Conservation (phyloP, 345 rosid genomes). For the Nasturtium officinale region DNA sequence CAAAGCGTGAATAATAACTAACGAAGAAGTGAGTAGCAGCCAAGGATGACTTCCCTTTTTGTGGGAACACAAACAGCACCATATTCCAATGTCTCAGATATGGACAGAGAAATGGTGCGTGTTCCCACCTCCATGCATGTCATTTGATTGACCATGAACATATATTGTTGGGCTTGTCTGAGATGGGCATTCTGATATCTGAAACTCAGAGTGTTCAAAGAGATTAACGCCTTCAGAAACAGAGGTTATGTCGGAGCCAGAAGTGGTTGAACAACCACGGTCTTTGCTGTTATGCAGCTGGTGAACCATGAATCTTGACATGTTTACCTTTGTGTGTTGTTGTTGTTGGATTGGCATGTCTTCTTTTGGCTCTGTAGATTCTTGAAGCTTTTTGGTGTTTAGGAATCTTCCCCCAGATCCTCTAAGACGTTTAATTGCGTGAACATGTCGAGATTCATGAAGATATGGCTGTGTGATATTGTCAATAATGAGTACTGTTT, state of each 20-base stretch:
- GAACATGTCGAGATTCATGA: slow-evolving; percentile 75
- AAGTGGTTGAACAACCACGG: slow-evolving; percentile 45
- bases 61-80: slow-evolving; percentile 47
- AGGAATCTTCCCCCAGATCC: slow-evolving; percentile 82
- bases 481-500: neutral
- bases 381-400: slow-evolving; percentile 52
- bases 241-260: slow-evolving; percentile 51
- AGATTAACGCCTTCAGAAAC: slow-evolving; percentile 45
- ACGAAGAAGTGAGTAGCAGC: slow-evolving; percentile 48
- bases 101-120: slow-evolving; percentile 43
- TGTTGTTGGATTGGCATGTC: slow-evolving; percentile 33
- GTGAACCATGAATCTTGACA: slow-evolving; percentile 27
- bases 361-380: slow-evolving; percentile 27
- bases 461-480: slow-evolving; percentile 18
- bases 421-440: slow-evolving; percentile 69
- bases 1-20: slow-evolving; percentile 16
- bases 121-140: slow-evolving; percentile 44
- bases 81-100: slow-evolving; percentile 36
- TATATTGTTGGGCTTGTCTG: slow-evolving; percentile 21
- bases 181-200: slow-evolving; percentile 51
- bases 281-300: slow-evolving; percentile 40
- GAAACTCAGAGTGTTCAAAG: slow-evolving; percentile 51
- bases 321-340: slow-evolving; percentile 20
- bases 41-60: slow-evolving; percentile 89
- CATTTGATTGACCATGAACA: slow-evolving; percentile 36